Conservation (phyloP, 2,329 filamentous ascomycete genomes). For the Bipolaris bicolor region DNA sequence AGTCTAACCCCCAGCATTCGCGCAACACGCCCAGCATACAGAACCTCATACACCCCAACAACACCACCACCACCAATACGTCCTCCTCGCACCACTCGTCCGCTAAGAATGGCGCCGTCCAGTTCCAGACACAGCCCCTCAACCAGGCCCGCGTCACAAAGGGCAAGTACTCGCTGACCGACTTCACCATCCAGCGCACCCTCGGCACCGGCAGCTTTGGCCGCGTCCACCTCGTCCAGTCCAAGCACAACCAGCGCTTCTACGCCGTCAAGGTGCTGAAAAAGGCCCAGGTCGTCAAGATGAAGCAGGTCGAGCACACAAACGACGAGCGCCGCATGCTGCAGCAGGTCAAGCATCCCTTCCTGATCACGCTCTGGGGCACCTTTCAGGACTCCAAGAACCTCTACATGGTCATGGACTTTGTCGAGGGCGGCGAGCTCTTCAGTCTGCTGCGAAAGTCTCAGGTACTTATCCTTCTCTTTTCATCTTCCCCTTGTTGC, state of each 20-base stretch:
- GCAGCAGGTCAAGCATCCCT: conserved; percentile 95
- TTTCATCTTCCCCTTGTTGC: background rate
- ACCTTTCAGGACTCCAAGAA: conserved; percentile 96
- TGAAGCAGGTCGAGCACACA: conserved; percentile 99
- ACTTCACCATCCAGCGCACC: conserved; percentile 90
- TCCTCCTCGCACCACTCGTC: conserved; percentile 27
- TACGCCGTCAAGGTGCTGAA: conserved; percentile 99
- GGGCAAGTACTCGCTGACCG: conserved; percentile 92
- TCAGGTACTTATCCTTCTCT: conserved; percentile 6
- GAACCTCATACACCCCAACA: conserved; percentile 75
- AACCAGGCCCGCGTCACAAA: conserved; percentile 73
- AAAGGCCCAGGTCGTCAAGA: conserved; percentile 97
- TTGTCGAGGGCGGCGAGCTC: conserved; percentile 96
- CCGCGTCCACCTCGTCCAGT: conserved; percentile 94
- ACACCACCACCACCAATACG: conserved; percentile 38
- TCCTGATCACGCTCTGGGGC: conserved; percentile 96
- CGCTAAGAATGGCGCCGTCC: conserved; percentile 48
- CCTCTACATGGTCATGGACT: conserved; percentile 99
- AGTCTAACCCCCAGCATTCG: conserved; percentile 45
- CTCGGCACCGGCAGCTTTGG: conserved; percentile 97
- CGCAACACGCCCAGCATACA: conserved; percentile 82
- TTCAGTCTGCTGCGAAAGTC: conserved; percentile 96
- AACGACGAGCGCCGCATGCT: conserved; percentile 98
- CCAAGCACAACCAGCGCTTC: conserved; percentile 96
- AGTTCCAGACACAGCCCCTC: conserved; percentile 45